Base-by-base conservation (phyloP, 495 filamentous ascomycete species). In the Trichoderma asperelloides region DNA sequence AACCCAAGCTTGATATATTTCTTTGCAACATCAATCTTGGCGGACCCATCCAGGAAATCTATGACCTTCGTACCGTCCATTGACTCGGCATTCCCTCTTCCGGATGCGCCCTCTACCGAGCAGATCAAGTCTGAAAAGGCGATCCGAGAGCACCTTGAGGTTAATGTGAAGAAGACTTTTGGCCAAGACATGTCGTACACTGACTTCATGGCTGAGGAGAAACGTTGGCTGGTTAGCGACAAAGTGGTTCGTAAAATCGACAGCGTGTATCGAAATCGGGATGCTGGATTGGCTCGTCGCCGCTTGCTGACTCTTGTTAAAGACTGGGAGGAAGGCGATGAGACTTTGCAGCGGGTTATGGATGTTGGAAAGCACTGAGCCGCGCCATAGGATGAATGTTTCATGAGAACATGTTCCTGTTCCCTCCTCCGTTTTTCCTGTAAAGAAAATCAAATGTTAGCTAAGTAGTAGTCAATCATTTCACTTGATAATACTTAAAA, bases 191-290 rank as follows among this genome's bases (percentile, higher is more conserved):
- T 74, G 68, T 62, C 63, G 12, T 78, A 76, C 62, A 65, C 62
- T 6, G 27, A 63, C 18, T 75, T 75, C 68, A 43, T 74, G 66
- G 65, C 30, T 13, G 62, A 67, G 27, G 71, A 73, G 64, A 73
- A 77, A 67, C 71, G 70, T 40, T 72, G 75, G 39, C 78, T 73
- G 66, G 51, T 80, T 8, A 69, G 74, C 18, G 78, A 73, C 66
- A 72, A 74, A 7, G 71, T 78, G 66, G 73, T 79, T 12, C 67
- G 78, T n/a, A 73, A 75, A 21, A 76, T 80, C 51, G 72, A 80
- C 63, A 74, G 73, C 30, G 76, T 77, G 41, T 80, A 80, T 69
- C 74, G 77, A 13, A 80, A 78, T 70, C 69, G 73, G 8, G 73
- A 79, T 43, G 74, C 78, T 13, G 73, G 68, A 5, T 25, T 73